A percentile compares a stretch with the other conserved stretches of the same genome.
Conservation (phyloP, 371 early-diverging fungal genomes). For the Parasitella parasitica region DNA sequence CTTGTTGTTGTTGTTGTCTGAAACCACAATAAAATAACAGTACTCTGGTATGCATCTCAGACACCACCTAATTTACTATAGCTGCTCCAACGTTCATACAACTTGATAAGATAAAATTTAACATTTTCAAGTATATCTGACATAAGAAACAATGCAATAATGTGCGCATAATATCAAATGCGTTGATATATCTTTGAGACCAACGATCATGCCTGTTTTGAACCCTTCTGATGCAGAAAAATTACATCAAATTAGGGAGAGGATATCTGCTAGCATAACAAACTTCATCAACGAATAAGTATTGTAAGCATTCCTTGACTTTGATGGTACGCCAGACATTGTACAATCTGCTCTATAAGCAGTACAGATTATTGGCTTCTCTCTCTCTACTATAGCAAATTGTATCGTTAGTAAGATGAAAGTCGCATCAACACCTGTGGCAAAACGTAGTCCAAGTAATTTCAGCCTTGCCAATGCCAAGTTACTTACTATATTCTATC, state of each 20-base stretch:
- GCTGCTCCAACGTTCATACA: slow-evolving; percentile 72
- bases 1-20: neutral
- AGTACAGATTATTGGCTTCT: too few relatives aligned
- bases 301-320: slow-evolving; percentile 79
- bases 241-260: slow-evolving; percentile 60
- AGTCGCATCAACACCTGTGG: slow-evolving; percentile 1
- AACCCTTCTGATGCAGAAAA: slow-evolving; percentile 53
- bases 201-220: slow-evolving; percentile 71
- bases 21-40: slow-evolving; percentile 15
- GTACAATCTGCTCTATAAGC: too few relatives aligned
- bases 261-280: slow-evolving; percentile 73
- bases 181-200: slow-evolving; percentile 66
- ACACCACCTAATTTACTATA: slow-evolving; percentile 48
- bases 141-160: too few relatives aligned
- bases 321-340: slow-evolving; percentile 55
- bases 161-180: neutral
- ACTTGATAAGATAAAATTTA: slow-evolving; percentile 81
- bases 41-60: slow-evolving; percentile 15
- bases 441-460: slow-evolving; percentile 8
- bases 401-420: slow-evolving; percentile 8
- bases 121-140: slow-evolving; percentile 63
- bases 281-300: slow-evolving; percentile 81
- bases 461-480: slow-evolving; percentile 12
- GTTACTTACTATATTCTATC: slow-evolving; percentile 27
- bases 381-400: slow-evolving; percentile 11